Conservation (phyloP, 768 basidiomycete genomes). For the Amanita molliuscula region DNA sequence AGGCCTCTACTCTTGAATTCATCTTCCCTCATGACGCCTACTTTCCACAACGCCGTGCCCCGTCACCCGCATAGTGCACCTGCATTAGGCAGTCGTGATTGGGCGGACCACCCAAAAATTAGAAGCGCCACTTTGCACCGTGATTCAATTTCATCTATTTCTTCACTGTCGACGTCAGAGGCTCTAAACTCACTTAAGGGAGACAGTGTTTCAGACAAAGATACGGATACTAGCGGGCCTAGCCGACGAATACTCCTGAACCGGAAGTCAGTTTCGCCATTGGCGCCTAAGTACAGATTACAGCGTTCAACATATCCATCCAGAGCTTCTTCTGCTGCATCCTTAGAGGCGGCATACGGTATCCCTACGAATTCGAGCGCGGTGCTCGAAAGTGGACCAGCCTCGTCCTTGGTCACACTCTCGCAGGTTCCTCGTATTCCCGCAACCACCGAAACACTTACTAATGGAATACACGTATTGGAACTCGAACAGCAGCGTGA, state of each 20-base stretch:
- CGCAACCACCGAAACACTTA: slow-evolving; percentile 9
- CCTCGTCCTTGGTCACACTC: slow-evolving; percentile 16
- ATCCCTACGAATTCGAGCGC: not conserved
- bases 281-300: slow-evolving; percentile 46
- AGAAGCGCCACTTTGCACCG: slow-evolving; percentile 31
- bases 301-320: slow-evolving; percentile 26
- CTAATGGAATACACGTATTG: slow-evolving; percentile 15
- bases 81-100: slow-evolving; percentile 26
- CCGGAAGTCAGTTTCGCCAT: slow-evolving; percentile 60
- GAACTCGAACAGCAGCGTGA: slow-evolving; percentile 20
- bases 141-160: slow-evolving; percentile 53
- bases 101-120: slow-evolving; percentile 36
- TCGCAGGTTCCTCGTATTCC: slow-evolving; percentile 27
- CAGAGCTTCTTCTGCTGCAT: slow-evolving; percentile 27
- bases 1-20: slow-evolving; percentile 59
- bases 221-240: slow-evolving; percentile 37
- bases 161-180: slow-evolving; percentile 54
- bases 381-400: not conserved
- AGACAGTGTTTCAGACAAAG: slow-evolving; percentile 37
- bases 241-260: slow-evolving; percentile 58
- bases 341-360: slow-evolving; percentile 15
- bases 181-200: slow-evolving; percentile 22
- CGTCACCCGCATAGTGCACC: slow-evolving; percentile 27
- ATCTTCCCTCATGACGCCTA: slow-evolving; percentile 29
- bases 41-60: slow-evolving; percentile 10